These are phyloP conservation scores for Wickerhamiella kurtzmanii DNA, from an alignment of 805 yeast species.

Conservation along the genomic window DNA sequence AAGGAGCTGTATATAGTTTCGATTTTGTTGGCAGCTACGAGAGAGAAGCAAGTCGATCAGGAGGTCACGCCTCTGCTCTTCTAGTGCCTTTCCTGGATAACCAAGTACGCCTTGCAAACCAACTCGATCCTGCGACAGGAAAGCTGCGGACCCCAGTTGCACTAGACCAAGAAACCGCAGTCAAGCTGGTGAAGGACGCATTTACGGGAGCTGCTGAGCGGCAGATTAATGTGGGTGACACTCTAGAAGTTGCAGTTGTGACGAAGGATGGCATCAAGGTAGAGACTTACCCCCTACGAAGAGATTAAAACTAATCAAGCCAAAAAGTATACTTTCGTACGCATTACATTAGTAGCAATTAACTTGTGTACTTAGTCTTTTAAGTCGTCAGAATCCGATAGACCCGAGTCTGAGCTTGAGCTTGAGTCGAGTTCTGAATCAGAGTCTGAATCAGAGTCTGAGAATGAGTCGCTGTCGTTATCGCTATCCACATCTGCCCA, in stretches of 20 bases:
- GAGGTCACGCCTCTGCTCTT: slow-evolving; percentile 92
- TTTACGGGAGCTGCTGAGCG: slow-evolving; percentile 95
- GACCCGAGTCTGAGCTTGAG: not conserved
- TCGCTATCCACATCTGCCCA: slow-evolving; percentile 61
- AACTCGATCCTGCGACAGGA: slow-evolving; percentile 63
- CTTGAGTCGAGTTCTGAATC: not conserved
- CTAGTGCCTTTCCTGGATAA: slow-evolving; percentile 96
- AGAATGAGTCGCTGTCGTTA: slow-evolving; percentile 17
- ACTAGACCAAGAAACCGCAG: slow-evolving; percentile 69
- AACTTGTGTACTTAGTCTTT: too few relatives aligned
- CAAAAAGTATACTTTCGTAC: too few relatives aligned
- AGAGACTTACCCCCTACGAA: slow-evolving; percentile 74
- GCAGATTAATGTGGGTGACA: slow-evolving; percentile 97
- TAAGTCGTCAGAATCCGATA: not conserved
- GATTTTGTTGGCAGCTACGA: slow-evolving; percentile 98
- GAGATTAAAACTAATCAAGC: slow-evolving; percentile 46
- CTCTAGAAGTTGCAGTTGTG: slow-evolving; percentile 76
- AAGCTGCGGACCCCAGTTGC: slow-evolving; percentile 40
- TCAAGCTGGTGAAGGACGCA: slow-evolving; percentile 82
- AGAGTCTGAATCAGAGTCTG: not conserved
- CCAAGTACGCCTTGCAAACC: slow-evolving; percentile 93
- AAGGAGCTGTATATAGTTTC: slow-evolving; percentile 88
- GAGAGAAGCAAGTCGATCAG: slow-evolving; percentile 94
- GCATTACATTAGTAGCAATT: too few relatives aligned
- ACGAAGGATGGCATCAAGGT: slow-evolving; percentile 85